Evolutionary conservation across 352 stramenopile species (phyloP).

Genomic region (Phytophthora quininea): DNA sequence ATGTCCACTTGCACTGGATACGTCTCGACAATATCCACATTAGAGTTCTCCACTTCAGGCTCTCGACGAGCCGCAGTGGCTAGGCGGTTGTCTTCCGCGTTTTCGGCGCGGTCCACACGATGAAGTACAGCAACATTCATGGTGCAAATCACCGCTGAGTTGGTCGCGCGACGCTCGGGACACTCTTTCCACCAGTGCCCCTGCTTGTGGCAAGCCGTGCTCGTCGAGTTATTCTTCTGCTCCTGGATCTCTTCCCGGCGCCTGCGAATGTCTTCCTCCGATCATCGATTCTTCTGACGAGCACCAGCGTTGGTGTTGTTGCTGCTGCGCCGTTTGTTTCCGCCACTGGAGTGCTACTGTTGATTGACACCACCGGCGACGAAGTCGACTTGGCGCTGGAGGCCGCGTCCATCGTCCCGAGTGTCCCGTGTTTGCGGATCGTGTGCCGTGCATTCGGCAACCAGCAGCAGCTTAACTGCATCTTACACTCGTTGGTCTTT

Average conservation of each 20-base stretch:
- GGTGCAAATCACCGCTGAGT: not conserved
- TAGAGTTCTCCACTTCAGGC: not conserved
- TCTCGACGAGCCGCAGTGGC: not conserved
- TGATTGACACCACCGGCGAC: not conserved
- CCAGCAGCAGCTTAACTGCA: not conserved
- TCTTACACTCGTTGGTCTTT: not conserved
- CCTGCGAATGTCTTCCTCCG: not conserved
- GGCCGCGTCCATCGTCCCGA: not conserved
- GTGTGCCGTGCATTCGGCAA: not conserved
- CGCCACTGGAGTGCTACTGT: not conserved
- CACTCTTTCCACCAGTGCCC: conserved; percentile 10
- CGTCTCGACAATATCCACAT: not conserved
- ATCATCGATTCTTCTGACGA: conserved; percentile 1
- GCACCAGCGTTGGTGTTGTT: not conserved
- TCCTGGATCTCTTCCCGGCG: conserved; percentile 2
- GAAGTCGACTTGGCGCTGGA: not conserved
- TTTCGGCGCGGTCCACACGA: not conserved
- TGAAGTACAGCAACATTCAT: not conserved
- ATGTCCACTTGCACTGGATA: not conserved
- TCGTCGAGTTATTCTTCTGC: not conserved
- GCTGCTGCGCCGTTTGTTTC: no score
- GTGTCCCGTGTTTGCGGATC: not conserved
- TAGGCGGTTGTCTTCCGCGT: not conserved
- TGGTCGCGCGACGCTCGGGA: not conserved
- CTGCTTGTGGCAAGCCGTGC: conserved; percentile 5